These are phyloP conservation scores for Fusarium nematophilum DNA, from an alignment of 2,329 filamentous ascomycete genomes.

Conservation along the genomic window DNA sequence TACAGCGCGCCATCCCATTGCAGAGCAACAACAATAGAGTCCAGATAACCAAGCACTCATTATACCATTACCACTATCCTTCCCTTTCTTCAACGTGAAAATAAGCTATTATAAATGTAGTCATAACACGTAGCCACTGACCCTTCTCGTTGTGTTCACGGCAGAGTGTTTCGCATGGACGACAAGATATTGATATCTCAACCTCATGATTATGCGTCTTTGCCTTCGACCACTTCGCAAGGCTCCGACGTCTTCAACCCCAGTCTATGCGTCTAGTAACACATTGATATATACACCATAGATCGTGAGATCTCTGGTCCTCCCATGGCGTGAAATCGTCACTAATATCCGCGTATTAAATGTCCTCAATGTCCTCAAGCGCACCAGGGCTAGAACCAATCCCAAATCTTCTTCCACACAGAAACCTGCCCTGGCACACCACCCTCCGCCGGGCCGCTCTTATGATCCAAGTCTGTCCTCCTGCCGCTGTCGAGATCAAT, in stretches of 20 bases:
- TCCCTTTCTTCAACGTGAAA: no score
- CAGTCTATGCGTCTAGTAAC: not conserved
- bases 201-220: not conserved
- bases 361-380: not conserved
- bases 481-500: slow-evolving; percentile 68
- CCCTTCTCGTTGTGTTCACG: no score
- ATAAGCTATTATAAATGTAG: no score
- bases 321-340: not conserved
- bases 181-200: not conserved
- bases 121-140: no score
- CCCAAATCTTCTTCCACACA: slow-evolving; percentile 58
- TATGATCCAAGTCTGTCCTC: slow-evolving; percentile 65
- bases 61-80: no score
- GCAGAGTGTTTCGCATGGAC: no score
- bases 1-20: no score
- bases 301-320: no score
- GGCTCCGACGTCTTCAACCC: not conserved
- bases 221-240: not conserved
- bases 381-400: slow-evolving; percentile 50
- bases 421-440: slow-evolving; percentile 45
- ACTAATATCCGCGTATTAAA: not conserved
- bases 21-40: no score
- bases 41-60: no score
- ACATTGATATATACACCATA: not conserved
- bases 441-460: slow-evolving; percentile 46